phyloP scores from a whole-genome alignment of 202 grass and related monocot genomes.

The Carex arenaria region DNA sequence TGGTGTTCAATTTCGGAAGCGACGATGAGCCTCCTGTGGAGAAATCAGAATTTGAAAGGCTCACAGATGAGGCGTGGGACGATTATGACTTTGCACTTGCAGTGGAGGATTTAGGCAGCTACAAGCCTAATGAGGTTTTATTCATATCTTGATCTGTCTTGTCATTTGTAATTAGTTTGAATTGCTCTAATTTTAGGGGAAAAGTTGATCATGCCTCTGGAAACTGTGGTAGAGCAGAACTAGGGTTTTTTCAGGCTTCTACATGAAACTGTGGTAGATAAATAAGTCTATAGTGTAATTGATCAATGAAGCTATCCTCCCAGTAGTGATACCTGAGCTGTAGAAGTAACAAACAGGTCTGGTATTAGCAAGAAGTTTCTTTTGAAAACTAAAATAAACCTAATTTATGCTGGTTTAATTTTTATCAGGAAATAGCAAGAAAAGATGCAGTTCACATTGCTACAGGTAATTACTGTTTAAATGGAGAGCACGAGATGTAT shows the following conservation, averaged over 20 bases:
- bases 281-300: not conserved
- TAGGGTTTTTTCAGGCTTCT: not conserved
- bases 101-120: constrained; percentile 7
- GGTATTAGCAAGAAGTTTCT: not conserved
- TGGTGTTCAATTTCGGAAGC: constrained; percentile 1
- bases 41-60: not conserved
- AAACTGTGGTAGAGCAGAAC: not conserved
- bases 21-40: not conserved
- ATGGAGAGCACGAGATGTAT: constrained; percentile 56
- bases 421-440: not conserved
- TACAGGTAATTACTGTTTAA: not conserved
- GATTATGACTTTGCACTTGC: constrained; percentile 13
- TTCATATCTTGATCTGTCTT: constrained; percentile 1
- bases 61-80: not conserved
- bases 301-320: not conserved
- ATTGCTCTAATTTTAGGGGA: not conserved
- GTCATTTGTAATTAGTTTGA: not conserved
- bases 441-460: not conserved
- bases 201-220: not conserved
- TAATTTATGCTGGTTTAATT: not conserved
- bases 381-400: not conserved
- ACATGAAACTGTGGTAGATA: not conserved
- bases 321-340: not conserved
- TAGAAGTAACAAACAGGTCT: not conserved
- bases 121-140: constrained; percentile 12